Percentiles rank a stretch among this genome's conserved stretches.
These are phyloP conservation scores for Populus deltoides DNA, from an alignment of 345 rosid species.

Conservation along the genomic window DNA sequence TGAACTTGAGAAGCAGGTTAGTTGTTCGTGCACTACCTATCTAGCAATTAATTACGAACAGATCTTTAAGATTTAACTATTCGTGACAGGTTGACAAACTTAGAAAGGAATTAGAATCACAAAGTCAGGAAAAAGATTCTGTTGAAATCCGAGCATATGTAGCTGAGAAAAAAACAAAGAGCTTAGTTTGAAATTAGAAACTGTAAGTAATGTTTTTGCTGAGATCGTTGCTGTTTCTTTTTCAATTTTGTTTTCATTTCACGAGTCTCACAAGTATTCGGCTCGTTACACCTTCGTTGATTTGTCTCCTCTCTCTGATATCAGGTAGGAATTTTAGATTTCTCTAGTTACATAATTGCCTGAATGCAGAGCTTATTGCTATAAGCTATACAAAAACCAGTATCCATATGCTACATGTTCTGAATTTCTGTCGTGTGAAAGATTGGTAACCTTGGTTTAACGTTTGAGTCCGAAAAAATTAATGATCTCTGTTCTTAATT, in stretches of 20 bases:
- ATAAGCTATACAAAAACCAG: no score
- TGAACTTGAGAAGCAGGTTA: constrained; percentile 45
- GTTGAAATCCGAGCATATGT: constrained; percentile 27
- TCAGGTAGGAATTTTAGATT: no score
- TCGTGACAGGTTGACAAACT: constrained; percentile 29
- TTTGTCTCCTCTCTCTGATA: no score
- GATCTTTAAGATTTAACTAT: neutral
- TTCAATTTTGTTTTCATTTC: neutral
- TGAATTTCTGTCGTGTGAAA: no score
- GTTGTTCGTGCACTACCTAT: constrained; percentile 8
- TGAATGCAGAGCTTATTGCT: no score
- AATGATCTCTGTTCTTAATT: no score
- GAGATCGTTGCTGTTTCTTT: neutral
- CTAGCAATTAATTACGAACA: neutral
- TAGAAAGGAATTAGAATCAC: constrained; percentile 32
- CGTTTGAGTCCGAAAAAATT: no score
- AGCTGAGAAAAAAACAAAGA: constrained; percentile 29
- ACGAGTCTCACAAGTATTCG: no score
- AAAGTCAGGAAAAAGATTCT: constrained; percentile 31
- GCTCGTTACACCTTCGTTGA: no score
- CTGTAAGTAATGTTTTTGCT: constrained; percentile 25
- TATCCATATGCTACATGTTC: no score
- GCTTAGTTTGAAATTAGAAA: constrained; percentile 28
- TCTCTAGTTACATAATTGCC: no score
- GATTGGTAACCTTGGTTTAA: no score